A percentile compares a stretch with the other conserved stretches of the same genome.
Conservation (phyloP, 2,329 filamentous ascomycete species). For the Stagonosporopsis vannaccii region DNA sequence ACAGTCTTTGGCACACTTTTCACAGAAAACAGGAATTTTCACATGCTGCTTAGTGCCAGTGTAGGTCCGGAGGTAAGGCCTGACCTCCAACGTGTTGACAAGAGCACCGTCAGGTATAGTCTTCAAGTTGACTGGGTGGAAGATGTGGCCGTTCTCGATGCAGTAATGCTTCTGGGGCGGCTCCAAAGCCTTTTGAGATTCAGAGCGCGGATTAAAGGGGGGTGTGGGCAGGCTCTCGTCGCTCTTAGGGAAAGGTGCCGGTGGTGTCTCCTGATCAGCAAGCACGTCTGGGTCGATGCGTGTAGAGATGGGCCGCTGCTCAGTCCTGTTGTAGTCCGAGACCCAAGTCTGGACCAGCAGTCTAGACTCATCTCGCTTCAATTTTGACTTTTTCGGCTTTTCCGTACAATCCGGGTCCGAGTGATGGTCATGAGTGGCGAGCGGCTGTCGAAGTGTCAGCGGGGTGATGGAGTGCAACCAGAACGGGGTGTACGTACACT, state of each 20-base stretch:
- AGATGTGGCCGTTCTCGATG: constrained; percentile 30
- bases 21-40: constrained; percentile 27
- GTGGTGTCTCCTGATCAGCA: constrained; percentile 29
- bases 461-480: background rate
- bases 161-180: constrained; percentile 26
- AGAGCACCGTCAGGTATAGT: constrained; percentile 22
- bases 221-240: constrained; percentile 4
- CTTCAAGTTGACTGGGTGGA: constrained; percentile 27
- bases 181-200: background rate
- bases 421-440: constrained; percentile 2
- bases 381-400: constrained; percentile 18
- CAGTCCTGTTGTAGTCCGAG: constrained; percentile 19
- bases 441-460: background rate
- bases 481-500: background rate
- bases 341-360: constrained; percentile 29
- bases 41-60: constrained; percentile 25
- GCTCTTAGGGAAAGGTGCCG: constrained; percentile 30
- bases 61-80: constrained; percentile 23
- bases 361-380: constrained; percentile 21
- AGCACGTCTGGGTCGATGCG: constrained; percentile 28
- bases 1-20: constrained; percentile 27
- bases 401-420: background rate
- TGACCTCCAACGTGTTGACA: constrained; percentile 28
- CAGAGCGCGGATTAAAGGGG: background rate
- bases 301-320: constrained; percentile 28